Conservation (phyloP, 2,329 filamentous ascomycete species). For the Thelonectria rubi region DNA sequence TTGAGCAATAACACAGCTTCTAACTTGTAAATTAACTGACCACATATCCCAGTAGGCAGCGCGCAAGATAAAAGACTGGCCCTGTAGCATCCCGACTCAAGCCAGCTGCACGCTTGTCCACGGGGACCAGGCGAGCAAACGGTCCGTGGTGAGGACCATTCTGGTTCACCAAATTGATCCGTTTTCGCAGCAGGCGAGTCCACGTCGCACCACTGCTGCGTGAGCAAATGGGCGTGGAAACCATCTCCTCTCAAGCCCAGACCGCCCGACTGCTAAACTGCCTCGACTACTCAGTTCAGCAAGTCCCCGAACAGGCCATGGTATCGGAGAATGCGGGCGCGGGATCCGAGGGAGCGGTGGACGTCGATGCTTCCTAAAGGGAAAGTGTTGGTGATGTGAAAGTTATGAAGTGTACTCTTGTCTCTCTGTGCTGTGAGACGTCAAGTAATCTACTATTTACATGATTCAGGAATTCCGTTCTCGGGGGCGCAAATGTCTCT, state of each 20-base stretch:
- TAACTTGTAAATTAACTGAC: constrained; percentile 58
- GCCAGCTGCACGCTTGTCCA: constrained; percentile 26
- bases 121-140: constrained; percentile 21
- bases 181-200: constrained; percentile 59
- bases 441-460: too few species aligned
- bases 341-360: constrained; percentile 38
- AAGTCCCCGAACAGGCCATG: constrained; percentile 78
- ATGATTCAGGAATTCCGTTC: too few species aligned
- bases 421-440: too few species aligned
- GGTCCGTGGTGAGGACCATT: constrained; percentile 37
- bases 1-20: constrained; percentile 89
- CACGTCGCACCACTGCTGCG: constrained; percentile 39
- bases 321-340: constrained; percentile 57
- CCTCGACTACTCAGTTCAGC: constrained; percentile 57
- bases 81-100: constrained; percentile 23
- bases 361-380: constrained; percentile 37
- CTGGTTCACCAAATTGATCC: constrained; percentile 17
- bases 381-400: constrained; percentile 43
- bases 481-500: too few species aligned
- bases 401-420: too few species aligned
- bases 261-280: constrained; percentile 36
- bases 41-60: background rate
- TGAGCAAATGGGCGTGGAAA: constrained; percentile 37
- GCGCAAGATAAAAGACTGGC: background rate
- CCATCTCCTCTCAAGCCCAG: constrained; percentile 36